Base-by-base conservation (phyloP, 2,329 filamentous ascomycete species). In the Scleromitrula shiraiana region DNA sequence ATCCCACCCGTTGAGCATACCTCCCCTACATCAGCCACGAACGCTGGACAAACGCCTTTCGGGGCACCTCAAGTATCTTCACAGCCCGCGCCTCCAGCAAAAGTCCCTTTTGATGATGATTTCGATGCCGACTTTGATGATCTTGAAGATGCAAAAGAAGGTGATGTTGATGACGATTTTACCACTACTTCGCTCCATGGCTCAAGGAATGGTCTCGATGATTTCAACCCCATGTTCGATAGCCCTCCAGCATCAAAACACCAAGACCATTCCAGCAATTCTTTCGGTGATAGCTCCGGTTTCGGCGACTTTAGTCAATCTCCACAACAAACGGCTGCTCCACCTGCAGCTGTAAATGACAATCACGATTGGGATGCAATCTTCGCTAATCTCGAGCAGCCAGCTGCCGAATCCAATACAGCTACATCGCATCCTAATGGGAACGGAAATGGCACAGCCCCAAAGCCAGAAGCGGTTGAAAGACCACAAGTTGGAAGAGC, bases 311-410 rank as follows among this genome's bases (percentile, higher is more conserved):
- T 75, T 51, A 68, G 68, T 37, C 67, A 71, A 49, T 76, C 76
- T 72, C 50, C 68, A 70, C 42, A 68, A 68, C 41, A 68, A 69
- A 52, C 61, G 33, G 56, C 63, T 20, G 54, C 65, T n/a, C 47
- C 65, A 35, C 55, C 68, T 46, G 63, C 70, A 46, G 63, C 68
- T 50, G 62, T 65, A 40, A 63, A 64, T 37, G 76, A 77, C 12
- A 69, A 71, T 27, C 85, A 94, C 58, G 91, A 97, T 65, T 97
- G 93, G 93, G 91, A 97, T 61, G 85, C 88, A 32, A 88, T 97
- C 47, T 97, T 97, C 68, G 85, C 87, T 2, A 83, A 83, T 22
- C 71, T 95, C 7, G 85, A 91, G 58, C 76, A 75, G 2, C 68
- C 76, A 41, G 26, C 23, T 7, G 58, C 64, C 44, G 44, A 59